Conservation (phyloP, 352 stramenopile genomes). For the Globisporangium spinosum region DNA sequence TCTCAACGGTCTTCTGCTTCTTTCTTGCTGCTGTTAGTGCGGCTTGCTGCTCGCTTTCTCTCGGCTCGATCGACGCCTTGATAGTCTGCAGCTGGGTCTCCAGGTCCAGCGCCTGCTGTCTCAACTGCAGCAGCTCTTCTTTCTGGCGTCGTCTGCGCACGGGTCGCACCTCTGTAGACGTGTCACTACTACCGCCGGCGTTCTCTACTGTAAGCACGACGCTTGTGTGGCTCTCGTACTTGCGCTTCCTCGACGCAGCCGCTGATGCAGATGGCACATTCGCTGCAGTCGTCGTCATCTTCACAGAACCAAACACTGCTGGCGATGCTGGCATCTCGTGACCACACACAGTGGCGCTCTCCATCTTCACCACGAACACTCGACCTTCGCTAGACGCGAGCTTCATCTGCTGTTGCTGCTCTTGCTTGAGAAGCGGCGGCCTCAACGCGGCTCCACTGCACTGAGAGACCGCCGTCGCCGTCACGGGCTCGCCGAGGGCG, state of each 20-base stretch:
- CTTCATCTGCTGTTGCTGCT: not conserved
- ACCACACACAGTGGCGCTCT: not conserved
- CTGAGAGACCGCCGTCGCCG: not conserved
- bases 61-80: not conserved
- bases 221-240: conserved; percentile 1
- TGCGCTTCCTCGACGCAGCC: conserved; percentile 9
- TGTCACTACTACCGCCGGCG: not conserved
- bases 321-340: not conserved
- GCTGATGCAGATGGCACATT: not conserved
- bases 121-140: conserved; percentile 14
- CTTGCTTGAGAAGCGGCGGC: not conserved
- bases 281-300: not conserved
- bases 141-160: conserved; percentile 15
- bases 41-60: not conserved
- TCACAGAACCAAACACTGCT: not conserved
- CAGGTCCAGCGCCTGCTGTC: conserved; percentile 9
- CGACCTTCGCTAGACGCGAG: not conserved
- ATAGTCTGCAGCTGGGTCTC: conserved; percentile 12
- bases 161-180: not conserved
- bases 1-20: not conserved
- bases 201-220: not conserved
- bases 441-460: too few relatives aligned
- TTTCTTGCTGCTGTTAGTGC: too few relatives aligned
- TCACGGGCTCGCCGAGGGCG: not conserved
- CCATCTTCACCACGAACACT: not conserved